Percentiles rank a stretch among this genome's conserved stretches.
Evolutionary conservation across 2,329 filamentous ascomycete species (phyloP).

Genomic region (Cordyceps militaris): DNA sequence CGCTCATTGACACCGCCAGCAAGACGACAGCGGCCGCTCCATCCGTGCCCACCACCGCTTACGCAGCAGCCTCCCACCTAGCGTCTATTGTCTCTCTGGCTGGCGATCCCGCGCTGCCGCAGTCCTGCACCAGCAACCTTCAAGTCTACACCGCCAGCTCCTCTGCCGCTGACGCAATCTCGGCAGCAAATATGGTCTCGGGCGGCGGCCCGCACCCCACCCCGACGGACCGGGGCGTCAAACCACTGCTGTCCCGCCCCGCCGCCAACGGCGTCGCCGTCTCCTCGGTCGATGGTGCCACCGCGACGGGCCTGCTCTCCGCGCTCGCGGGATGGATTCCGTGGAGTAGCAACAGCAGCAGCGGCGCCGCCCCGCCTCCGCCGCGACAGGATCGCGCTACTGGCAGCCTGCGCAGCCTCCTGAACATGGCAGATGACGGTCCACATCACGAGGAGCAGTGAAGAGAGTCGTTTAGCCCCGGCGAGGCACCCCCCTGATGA

Average conservation of each 20-base stretch:
- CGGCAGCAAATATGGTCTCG: slow-evolving; percentile 3
- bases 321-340: slow-evolving; percentile 14
- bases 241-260: slow-evolving; percentile 14
- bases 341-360: slow-evolving; percentile 15
- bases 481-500: background rate
- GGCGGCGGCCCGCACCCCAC: background rate
- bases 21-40: background rate
- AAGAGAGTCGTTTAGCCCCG: background rate
- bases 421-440: slow-evolving; percentile 26
- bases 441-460: background rate
- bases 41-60: background rate
- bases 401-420: slow-evolving; percentile 47
- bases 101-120: slow-evolving; percentile 49
- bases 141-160: slow-evolving; percentile 35
- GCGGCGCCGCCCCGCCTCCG: slow-evolving; percentile 12
- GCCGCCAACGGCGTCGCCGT: background rate
- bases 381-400: slow-evolving; percentile 42
- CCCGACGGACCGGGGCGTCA: background rate
- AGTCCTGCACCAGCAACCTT: slow-evolving; percentile 46
- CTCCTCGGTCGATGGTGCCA: slow-evolving; percentile 5
- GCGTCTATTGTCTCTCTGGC: slow-evolving; percentile 29
- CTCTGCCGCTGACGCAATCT: background rate
- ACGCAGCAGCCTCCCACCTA: slow-evolving; percentile 30
- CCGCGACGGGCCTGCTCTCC: slow-evolving; percentile 12
- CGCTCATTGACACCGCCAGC: slow-evolving; percentile 26